Conservation (phyloP, 2,329 filamentous ascomycete genomes). For the Trichoderma citrinoviride region DNA sequence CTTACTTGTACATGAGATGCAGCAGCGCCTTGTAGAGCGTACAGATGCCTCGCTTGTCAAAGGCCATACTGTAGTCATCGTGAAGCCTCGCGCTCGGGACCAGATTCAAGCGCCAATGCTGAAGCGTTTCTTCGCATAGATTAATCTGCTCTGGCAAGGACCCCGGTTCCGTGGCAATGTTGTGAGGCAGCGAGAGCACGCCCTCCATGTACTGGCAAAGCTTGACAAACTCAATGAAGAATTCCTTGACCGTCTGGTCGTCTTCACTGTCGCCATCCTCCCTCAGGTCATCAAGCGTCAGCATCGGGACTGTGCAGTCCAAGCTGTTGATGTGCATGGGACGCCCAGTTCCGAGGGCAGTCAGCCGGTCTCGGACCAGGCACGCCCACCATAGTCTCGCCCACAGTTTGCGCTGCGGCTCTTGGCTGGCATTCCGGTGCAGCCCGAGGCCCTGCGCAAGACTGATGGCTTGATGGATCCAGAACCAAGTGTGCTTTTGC, state of each 20-base stretch:
- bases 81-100: background rate
- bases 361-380: slow-evolving; percentile 25
- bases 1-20: slow-evolving; percentile 22
- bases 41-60: slow-evolving; percentile 14
- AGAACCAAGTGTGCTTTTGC: slow-evolving; percentile 29
- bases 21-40: slow-evolving; percentile 12
- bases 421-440: slow-evolving; percentile 20
- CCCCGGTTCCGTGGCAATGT: background rate
- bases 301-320: slow-evolving; percentile 25
- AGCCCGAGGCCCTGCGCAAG: slow-evolving; percentile 25
- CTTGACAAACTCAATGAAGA: slow-evolving; percentile 26
- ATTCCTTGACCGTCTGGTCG: slow-evolving; percentile 23
- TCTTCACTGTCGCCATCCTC: slow-evolving; percentile 24
- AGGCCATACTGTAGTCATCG: background rate
- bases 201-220: slow-evolving; percentile 27
- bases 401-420: slow-evolving; percentile 24
- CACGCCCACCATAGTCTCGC: slow-evolving; percentile 27
- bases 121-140: slow-evolving; percentile 22
- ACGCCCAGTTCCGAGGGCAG: slow-evolving; percentile 25
- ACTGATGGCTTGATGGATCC: slow-evolving; percentile 26
- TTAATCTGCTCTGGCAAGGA: slow-evolving; percentile 20
- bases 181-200: slow-evolving; percentile 23
- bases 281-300: slow-evolving; percentile 22
- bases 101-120: slow-evolving; percentile 13
- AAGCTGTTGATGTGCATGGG: slow-evolving; percentile 27